Evolutionary conservation across 1,284 basidiomycete genomes (phyloP).

Genomic region (Porodaedalea pini): DNA sequence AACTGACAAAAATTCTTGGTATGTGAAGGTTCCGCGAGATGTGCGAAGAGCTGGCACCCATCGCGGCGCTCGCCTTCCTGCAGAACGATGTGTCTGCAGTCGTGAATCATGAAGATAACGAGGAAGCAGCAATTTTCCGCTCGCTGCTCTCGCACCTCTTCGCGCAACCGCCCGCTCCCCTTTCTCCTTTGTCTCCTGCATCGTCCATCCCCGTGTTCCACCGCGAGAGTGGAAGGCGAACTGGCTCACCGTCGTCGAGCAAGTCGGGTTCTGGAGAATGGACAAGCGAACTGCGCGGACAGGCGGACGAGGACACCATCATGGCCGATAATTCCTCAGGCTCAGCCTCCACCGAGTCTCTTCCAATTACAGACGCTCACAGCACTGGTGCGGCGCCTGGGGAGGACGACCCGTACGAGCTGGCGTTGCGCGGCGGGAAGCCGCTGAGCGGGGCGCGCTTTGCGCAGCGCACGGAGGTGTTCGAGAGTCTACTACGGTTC

Average conservation of each 20-base stretch:
- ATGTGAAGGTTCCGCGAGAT: conserved; percentile 67
- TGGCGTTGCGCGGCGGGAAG: conserved; percentile 24
- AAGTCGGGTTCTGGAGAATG: conserved; percentile 20
- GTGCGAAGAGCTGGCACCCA: conserved; percentile 59
- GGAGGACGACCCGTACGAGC: conserved; percentile 40
- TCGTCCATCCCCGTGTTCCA: not conserved
- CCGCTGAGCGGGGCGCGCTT: conserved; percentile 39
- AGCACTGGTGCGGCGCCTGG: conserved; percentile 27
- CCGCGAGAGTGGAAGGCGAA: not conserved
- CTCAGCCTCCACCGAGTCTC: not conserved
- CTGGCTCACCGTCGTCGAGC: conserved; percentile 19
- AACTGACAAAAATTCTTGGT: not conserved
- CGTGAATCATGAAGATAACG: conserved; percentile 61
- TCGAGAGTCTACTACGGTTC: conserved; percentile 62
- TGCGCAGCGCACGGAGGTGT: conserved; percentile 60
- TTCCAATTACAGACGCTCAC: not conserved
- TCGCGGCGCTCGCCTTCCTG: conserved; percentile 69
- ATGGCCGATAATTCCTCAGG: conserved; percentile 26
- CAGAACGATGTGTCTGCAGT: conserved; percentile 65
- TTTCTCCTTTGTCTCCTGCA: not conserved
- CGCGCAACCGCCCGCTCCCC: conserved; percentile 28
- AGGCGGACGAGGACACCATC: conserved; percentile 37
- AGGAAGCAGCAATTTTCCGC: conserved; percentile 61
- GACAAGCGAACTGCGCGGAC: conserved; percentile 17
- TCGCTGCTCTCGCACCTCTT: conserved; percentile 66